Conservation (phyloP, 805 yeast genomes). For the Saturnispora quitensis region DNA sequence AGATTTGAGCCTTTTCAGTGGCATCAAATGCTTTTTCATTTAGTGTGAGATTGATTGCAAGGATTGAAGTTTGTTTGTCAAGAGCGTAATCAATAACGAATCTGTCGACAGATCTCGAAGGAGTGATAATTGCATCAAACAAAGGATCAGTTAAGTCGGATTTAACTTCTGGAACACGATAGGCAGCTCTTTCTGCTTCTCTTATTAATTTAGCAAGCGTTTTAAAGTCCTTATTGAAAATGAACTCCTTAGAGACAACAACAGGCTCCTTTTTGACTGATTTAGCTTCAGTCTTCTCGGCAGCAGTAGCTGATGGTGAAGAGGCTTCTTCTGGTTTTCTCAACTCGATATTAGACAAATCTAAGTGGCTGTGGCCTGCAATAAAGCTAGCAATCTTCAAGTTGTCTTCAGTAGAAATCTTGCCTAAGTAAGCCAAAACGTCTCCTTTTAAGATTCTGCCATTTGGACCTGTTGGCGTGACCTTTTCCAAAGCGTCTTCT, state of each 20-base stretch:
- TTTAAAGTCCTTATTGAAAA: slow-evolving; percentile 10
- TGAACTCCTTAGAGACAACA: not conserved
- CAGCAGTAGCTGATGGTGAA: slow-evolving; percentile 10
- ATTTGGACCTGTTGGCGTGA: slow-evolving; percentile 79
- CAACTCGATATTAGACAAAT: slow-evolving; percentile 57
- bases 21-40: slow-evolving; percentile 36
- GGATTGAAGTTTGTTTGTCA: slow-evolving; percentile 18
- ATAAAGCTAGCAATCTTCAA: slow-evolving; percentile 46
- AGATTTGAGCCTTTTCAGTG: slow-evolving; percentile 35
- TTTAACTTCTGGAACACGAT: slow-evolving; percentile 17
- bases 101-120: slow-evolving; percentile 34
- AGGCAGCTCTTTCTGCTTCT: slow-evolving; percentile 37
- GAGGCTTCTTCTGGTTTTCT: slow-evolving; percentile 17
- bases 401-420: slow-evolving; percentile 50
- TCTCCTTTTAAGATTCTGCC: slow-evolving; percentile 90
- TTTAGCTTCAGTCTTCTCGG: slow-evolving; percentile 9
- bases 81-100: slow-evolving; percentile 29
- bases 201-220: slow-evolving; percentile 36
- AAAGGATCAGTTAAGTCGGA: slow-evolving; percentile 49
- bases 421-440: slow-evolving; percentile 74
- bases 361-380: slow-evolving; percentile 51
- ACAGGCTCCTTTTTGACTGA: slow-evolving; percentile 28
- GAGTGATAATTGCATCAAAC: slow-evolving; percentile 50
- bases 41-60: slow-evolving; percentile 29
- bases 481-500: slow-evolving; percentile 62